Evolutionary conservation across 352 stramenopile genomes (phyloP).

Genomic region (Globisporangium nagaii): DNA sequence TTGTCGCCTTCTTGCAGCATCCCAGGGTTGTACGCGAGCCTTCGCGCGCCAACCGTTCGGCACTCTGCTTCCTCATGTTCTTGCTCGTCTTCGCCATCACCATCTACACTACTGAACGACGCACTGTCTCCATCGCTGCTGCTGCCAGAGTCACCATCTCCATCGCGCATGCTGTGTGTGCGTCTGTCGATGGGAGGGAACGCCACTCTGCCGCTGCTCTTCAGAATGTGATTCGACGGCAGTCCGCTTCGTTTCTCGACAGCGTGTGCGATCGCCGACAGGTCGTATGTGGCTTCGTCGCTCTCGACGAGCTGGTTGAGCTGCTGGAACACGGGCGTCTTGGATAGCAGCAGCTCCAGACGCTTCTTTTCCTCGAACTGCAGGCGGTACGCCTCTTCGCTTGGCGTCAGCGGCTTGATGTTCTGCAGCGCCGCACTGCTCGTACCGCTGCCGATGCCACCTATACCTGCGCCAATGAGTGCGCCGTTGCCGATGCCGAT

Average conservation of each 20-base stretch:
- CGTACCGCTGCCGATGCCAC: conserved; percentile 4
- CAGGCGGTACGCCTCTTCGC: conserved; percentile 24
- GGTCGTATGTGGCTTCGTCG: conserved; percentile 28
- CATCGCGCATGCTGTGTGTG: too few species aligned
- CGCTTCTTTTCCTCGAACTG: conserved; percentile 53
- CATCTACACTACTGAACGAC: conserved; percentile 1
- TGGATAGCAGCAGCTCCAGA: conserved; percentile 41
- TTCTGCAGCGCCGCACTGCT: background rate
- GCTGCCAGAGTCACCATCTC: too few species aligned
- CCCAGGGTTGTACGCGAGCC: conserved; percentile 37
- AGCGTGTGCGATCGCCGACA: conserved; percentile 27
- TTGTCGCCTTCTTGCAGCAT: conserved; percentile 59
- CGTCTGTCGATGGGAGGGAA: background rate
- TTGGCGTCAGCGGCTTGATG: conserved; percentile 12
- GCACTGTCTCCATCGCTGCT: background rate
- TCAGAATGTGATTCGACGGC: background rate
- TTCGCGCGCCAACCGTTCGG: background rate
- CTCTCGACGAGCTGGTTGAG: conserved; percentile 28
- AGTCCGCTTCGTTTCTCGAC: conserved; percentile 6
- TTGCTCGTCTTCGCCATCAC: conserved; percentile 13
- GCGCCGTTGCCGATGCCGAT: background rate
- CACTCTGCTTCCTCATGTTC: background rate
- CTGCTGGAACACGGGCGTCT: conserved; percentile 41
- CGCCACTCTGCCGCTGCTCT: background rate
- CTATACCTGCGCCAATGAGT: conserved; percentile 11